These are phyloP conservation scores for Plantago major DNA, from an alignment of 257 asterid species.

Conservation along the genomic window DNA sequence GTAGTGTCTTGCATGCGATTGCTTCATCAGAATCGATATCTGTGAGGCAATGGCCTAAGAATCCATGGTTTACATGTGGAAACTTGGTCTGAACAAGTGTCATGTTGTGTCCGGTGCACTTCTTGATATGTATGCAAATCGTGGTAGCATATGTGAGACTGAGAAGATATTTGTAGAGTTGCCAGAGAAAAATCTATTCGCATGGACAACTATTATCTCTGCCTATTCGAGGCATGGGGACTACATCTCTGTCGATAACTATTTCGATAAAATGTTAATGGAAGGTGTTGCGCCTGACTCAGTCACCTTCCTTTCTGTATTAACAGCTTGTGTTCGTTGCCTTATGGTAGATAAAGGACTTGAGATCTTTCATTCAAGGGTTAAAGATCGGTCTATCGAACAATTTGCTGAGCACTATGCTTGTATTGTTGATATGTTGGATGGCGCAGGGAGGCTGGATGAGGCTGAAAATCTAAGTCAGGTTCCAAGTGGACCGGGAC, in stretches of 20 bases:
- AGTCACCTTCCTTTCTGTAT: constrained; percentile 73
- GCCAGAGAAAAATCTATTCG: constrained; percentile 46
- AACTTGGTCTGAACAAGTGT: constrained; percentile 50
- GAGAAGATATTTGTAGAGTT: constrained; percentile 51
- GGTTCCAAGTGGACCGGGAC: constrained; percentile 81
- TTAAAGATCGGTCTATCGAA: constrained; percentile 40
- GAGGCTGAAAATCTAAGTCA: constrained; percentile 60
- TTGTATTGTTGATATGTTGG: constrained; percentile 86
- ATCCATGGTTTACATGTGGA: constrained; percentile 50
- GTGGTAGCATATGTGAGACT: constrained; percentile 84
- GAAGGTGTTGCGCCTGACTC: constrained; percentile 68
- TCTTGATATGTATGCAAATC: constrained; percentile 92
- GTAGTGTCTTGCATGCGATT: constrained; percentile 71
- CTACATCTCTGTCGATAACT: constrained; percentile 60
- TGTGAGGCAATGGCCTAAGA: constrained; percentile 60
- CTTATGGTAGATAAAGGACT: constrained; percentile 71
- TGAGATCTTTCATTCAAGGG: constrained; percentile 60
- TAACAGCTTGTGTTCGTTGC: constrained; percentile 76
- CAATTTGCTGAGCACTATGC: constrained; percentile 72
- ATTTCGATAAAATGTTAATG: constrained; percentile 54
- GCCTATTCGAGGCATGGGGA: constrained; percentile 87
- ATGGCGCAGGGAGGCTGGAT: constrained; percentile 72
- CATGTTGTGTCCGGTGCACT: constrained; percentile 71
- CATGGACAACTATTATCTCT: constrained; percentile 90
- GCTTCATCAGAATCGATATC: constrained; percentile 83